phyloP scores from a whole-genome alignment of 106 monocot species.

The Allium fistulosum region DNA sequence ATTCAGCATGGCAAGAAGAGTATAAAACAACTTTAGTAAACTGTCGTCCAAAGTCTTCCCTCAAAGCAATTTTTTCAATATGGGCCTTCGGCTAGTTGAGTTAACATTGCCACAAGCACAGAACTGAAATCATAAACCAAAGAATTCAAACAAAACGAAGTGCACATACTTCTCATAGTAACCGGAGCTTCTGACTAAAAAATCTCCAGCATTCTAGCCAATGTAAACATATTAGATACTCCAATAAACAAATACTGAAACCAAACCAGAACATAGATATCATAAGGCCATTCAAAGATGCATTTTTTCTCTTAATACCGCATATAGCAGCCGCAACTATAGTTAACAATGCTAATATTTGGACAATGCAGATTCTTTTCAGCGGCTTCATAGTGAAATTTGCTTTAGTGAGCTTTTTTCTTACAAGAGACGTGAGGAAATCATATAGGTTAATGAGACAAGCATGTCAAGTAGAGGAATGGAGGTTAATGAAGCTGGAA shows the following conservation, averaged over 20 bases:
- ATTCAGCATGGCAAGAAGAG: constrained; percentile 16
- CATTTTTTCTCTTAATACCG: constrained; percentile 11
- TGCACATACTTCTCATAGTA: constrained; percentile 14
- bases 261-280: constrained; percentile 14
- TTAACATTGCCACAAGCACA: constrained; percentile 16
- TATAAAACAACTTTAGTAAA: constrained; percentile 15
- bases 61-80: constrained; percentile 8
- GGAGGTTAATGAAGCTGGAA: constrained; percentile 9
- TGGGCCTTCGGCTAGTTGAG: neutral
- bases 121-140: constrained; percentile 24
- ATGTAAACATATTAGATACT: constrained; percentile 25
- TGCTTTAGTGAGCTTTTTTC: neutral
- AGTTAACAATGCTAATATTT: constrained; percentile 3
- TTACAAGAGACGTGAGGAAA: neutral
- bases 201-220: constrained; percentile 25
- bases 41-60: constrained; percentile 3
- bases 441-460: constrained; percentile 15
- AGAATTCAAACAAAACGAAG: constrained; percentile 14
- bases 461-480: constrained; percentile 18
- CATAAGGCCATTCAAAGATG: neutral
- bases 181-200: constrained; percentile 22
- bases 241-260: constrained; percentile 20
- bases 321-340: constrained; percentile 16
- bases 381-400: constrained; percentile 1
- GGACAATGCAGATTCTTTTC: constrained; percentile 13